These are phyloP conservation scores for Dissophora ornata DNA, from an alignment of 192 early-diverging fungal species.

Conservation along the genomic window DNA sequence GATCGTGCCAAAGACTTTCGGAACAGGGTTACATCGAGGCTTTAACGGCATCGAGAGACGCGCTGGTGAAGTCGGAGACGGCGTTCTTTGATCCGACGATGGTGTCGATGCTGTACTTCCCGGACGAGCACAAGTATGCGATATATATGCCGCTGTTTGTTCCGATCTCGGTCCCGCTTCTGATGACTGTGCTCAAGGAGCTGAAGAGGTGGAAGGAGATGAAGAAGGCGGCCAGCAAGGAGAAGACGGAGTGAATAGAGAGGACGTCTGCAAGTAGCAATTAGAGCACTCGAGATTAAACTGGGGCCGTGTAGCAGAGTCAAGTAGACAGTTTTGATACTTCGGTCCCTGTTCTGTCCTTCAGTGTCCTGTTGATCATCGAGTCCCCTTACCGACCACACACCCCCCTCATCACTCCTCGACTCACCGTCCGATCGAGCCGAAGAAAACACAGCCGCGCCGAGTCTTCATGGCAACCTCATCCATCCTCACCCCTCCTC, in stretches of 20 bases:
- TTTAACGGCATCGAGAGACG: conserved; percentile 68
- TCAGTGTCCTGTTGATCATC: too few relatives aligned
- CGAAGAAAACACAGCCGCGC: too few relatives aligned
- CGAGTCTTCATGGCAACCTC: neutral
- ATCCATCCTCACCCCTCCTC: neutral
- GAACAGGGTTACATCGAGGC: conserved; percentile 59
- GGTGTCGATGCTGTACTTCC: conserved; percentile 98
- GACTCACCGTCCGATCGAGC: too few relatives aligned
- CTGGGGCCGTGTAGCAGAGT: neutral
- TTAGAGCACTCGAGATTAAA: too few relatives aligned
- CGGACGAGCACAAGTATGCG: conserved; percentile 97
- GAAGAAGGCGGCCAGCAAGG: conserved; percentile 21
- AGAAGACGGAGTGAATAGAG: conserved; percentile 8
- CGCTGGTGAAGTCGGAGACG: conserved; percentile 76
- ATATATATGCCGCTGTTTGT: conserved; percentile 97
- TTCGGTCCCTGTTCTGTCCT: too few relatives aligned
- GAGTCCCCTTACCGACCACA: too few relatives aligned
- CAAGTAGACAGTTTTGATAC: neutral
- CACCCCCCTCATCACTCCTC: too few relatives aligned
- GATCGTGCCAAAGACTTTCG: conserved; percentile 52
- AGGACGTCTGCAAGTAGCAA: too few relatives aligned
- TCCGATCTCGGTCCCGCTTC: conserved; percentile 80
- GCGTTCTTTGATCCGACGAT: conserved; percentile 99
- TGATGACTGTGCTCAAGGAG: conserved; percentile 67
- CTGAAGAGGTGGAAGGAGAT: conserved; percentile 53